Conservation (phyloP, 2,329 filamentous ascomycete species). For the Ophiosphaerella korrae region DNA sequence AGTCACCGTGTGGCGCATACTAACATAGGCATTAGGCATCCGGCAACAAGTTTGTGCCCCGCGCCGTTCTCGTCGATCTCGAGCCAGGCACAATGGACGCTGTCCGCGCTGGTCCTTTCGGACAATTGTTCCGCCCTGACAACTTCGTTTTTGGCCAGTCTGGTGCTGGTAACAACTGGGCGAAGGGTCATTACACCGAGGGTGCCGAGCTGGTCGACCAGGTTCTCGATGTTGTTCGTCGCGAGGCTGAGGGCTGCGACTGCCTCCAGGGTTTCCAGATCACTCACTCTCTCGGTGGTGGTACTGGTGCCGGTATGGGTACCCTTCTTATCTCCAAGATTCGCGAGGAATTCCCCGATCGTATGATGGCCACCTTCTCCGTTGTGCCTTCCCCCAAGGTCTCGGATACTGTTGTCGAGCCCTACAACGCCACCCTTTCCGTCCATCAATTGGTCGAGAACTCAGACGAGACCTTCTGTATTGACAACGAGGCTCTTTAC, state of each 20-base stretch:
- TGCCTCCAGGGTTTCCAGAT: conserved; percentile 99
- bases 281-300: conserved; percentile 99
- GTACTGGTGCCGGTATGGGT: conserved; percentile 99
- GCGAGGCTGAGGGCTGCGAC: conserved; percentile 98
- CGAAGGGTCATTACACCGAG: conserved; percentile 99
- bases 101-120: conserved; percentile 96
- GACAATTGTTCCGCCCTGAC: conserved; percentile 98
- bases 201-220: conserved; percentile 98
- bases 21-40: conserved; percentile 67
- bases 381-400: conserved; percentile 99
- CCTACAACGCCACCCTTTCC: conserved; percentile 99
- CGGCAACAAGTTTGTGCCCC: conserved; percentile 98
- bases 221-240: conserved; percentile 96
- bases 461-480: conserved; percentile 99
- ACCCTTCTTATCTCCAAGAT: conserved; percentile 99
- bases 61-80: conserved; percentile 98
- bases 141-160: conserved; percentile 99
- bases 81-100: conserved; percentile 99
- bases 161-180: conserved; percentile 99
- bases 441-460: conserved; percentile 99
- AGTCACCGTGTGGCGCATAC: conserved; percentile 14
- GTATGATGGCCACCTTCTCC: conserved; percentile 99
- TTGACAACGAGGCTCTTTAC: conserved; percentile 99
- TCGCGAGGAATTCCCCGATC: conserved; percentile 99
- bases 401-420: conserved; percentile 98